Percentiles rank a stretch among this genome's conserved stretches.
Conservation (phyloP, 495 filamentous ascomycete species). For the Penicillium ochrochloron region DNA sequence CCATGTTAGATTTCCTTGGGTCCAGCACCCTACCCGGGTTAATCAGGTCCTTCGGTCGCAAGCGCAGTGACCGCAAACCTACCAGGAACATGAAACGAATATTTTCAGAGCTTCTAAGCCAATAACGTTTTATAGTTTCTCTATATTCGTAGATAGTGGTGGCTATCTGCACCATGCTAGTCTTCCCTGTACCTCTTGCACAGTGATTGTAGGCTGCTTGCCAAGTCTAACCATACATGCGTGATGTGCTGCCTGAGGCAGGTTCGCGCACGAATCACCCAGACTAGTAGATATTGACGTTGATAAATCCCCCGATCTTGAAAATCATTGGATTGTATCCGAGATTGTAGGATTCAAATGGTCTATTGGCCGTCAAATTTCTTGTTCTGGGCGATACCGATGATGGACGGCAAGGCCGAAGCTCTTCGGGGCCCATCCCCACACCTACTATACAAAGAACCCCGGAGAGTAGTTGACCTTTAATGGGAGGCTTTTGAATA, state of each 20-base stretch:
- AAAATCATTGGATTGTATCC: too few relatives aligned
- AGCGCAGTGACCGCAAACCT: background rate
- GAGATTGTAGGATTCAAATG: background rate
- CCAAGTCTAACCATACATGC: background rate
- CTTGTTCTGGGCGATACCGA: background rate
- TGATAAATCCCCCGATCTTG: background rate
- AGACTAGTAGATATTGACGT: background rate
- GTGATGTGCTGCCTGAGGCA: background rate
- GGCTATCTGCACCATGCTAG: too few relatives aligned
- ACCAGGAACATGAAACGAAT: background rate
- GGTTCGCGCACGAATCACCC: background rate
- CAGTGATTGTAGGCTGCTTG: background rate
- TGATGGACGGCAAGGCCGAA: background rate
- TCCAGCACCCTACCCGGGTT: background rate
- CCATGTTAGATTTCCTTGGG: background rate
- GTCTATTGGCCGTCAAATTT: background rate
- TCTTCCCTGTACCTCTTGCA: too few relatives aligned
- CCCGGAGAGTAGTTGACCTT: background rate
- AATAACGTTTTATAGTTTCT: background rate
- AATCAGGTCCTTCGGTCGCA: background rate
- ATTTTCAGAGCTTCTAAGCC: background rate
- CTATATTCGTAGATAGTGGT: background rate
- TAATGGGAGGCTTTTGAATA: background rate
- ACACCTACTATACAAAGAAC: background rate
- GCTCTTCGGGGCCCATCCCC: constrained; percentile 1